These are phyloP conservation scores for Aethionema arabicum DNA, from an alignment of 345 rosid genomes.

Conservation along the genomic window DNA sequence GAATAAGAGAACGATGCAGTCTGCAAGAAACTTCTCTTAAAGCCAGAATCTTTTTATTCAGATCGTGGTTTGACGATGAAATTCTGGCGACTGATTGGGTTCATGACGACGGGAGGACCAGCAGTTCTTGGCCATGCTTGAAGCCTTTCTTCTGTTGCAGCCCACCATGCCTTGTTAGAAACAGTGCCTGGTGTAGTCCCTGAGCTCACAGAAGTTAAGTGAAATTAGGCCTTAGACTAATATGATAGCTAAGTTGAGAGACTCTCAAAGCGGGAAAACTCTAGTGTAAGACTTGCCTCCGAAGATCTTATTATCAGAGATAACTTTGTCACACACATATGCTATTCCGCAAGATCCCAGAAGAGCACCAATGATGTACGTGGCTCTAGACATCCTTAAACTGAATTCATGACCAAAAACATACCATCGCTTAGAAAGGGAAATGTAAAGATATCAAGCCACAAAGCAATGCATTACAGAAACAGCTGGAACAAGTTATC, in stretches of 20 bases:
- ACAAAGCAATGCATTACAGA: background rate
- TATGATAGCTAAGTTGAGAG: background rate
- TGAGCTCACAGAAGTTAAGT: background rate
- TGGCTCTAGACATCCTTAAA: slow-evolving; percentile 34
- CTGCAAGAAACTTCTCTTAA: background rate
- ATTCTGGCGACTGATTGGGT: slow-evolving; percentile 92
- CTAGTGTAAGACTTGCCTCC: slow-evolving; percentile 46
- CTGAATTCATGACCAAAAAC: background rate
- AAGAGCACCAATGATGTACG: slow-evolving; percentile 54
- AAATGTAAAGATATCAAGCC: background rate
- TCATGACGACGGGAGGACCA: slow-evolving; percentile 92
- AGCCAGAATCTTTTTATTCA: slow-evolving; percentile 20
- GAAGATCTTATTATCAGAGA: slow-evolving; percentile 70
- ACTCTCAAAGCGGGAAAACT: background rate
- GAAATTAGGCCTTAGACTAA: background rate
- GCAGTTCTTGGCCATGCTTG: slow-evolving; percentile 98
- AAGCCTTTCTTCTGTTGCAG: slow-evolving; percentile 77
- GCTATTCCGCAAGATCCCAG: slow-evolving; percentile 60
- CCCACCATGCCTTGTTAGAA: slow-evolving; percentile 71
- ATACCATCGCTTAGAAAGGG: background rate
- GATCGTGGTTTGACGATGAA: slow-evolving; percentile 66
- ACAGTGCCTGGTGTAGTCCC: slow-evolving; percentile 73
- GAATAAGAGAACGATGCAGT: slow-evolving; percentile 17
- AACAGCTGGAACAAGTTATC: background rate
- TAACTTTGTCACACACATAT: slow-evolving; percentile 50